Evolutionary conservation across 1,139 yeast genomes (phyloP).

Genomic region (Yamadazyma spencermartinsiae): DNA sequence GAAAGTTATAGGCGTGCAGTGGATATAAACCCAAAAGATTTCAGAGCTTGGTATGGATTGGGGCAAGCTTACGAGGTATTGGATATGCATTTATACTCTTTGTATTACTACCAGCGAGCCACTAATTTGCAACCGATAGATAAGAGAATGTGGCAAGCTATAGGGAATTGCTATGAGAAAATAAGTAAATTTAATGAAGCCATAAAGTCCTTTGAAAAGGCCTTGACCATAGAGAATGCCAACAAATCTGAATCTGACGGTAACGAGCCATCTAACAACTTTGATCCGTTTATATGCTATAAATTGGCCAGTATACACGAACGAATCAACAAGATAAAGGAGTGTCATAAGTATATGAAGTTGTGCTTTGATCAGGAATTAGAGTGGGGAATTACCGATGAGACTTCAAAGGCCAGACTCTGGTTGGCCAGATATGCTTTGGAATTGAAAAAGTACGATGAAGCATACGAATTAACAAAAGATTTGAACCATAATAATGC

Average conservation of each 20-base stretch:
- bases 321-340: conserved; percentile 48
- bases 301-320: conserved; percentile 72
- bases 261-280: conserved; percentile 15
- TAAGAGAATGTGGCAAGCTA: conserved; percentile 95
- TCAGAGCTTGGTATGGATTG: conserved; percentile 96
- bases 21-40: conserved; percentile 84
- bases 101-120: conserved; percentile 90
- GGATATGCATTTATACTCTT: conserved; percentile 91
- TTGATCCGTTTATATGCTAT: conserved; percentile 56
- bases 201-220: conserved; percentile 58
- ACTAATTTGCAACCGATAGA: conserved; percentile 87
- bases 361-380: conserved; percentile 68
- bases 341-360: conserved; percentile 68
- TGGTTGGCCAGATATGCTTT: conserved; percentile 84
- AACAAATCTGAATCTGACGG: conserved; percentile 9
- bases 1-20: conserved; percentile 94
- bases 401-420: conserved; percentile 76
- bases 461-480: conserved; percentile 73
- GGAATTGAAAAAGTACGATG: conserved; percentile 55
- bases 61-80: conserved; percentile 98
- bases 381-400: conserved; percentile 70
- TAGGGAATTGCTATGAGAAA: conserved; percentile 87
- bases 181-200: conserved; percentile 69
- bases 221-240: conserved; percentile 47
- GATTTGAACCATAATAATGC: conserved; percentile 77